Evolutionary conservation across 1,139 yeast species (phyloP).

Genomic region (Hemisphaericaspora subhashii): DNA sequence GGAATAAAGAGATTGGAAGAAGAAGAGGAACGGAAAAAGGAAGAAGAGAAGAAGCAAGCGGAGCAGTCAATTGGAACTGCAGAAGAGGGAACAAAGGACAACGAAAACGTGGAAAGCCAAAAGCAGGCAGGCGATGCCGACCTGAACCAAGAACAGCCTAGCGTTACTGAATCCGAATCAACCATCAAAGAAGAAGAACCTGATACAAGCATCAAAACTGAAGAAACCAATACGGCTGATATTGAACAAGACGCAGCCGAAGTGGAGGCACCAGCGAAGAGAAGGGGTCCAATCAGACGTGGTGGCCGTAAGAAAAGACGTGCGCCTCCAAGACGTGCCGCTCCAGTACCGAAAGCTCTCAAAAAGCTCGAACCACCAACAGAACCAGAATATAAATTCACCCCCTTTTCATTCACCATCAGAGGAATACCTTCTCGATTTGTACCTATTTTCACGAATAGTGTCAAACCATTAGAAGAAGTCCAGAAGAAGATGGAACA

Average conservation of each 20-base stretch:
- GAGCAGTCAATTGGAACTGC: slow-evolving; percentile 46
- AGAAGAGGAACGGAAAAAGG: slow-evolving; percentile 18
- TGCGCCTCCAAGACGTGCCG: slow-evolving; percentile 21
- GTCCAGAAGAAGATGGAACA: slow-evolving; percentile 64
- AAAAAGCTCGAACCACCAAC: slow-evolving; percentile 29
- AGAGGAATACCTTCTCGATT: slow-evolving; percentile 65
- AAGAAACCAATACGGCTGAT: too few relatives aligned
- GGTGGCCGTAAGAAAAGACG: slow-evolving; percentile 22
- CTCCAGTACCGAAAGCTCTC: too few relatives aligned
- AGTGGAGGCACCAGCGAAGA: slow-evolving; percentile 15
- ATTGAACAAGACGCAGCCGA: slow-evolving; percentile 10
- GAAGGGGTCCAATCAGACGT: slow-evolving; percentile 24
- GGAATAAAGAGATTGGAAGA: slow-evolving; percentile 22
- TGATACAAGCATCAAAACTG: background rate
- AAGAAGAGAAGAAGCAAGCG: slow-evolving; percentile 26
- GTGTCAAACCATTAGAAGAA: slow-evolving; percentile 57
- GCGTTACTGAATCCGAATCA: slow-evolving; percentile 2
- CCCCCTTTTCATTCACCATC: slow-evolving; percentile 65
- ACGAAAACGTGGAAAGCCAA: background rate
- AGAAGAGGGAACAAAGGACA: slow-evolving; percentile 8
- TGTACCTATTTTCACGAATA: slow-evolving; percentile 67
- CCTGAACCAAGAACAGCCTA: slow-evolving; percentile 5
- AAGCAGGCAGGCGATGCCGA: background rate
- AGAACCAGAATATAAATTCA: slow-evolving; percentile 48
- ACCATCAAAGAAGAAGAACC: background rate